A percentile compares a stretch with the other conserved stretches of the same genome.
phyloP scores from a whole-genome alignment of 1,284 basidiomycete species.

The Naganishia sp. region DNA sequence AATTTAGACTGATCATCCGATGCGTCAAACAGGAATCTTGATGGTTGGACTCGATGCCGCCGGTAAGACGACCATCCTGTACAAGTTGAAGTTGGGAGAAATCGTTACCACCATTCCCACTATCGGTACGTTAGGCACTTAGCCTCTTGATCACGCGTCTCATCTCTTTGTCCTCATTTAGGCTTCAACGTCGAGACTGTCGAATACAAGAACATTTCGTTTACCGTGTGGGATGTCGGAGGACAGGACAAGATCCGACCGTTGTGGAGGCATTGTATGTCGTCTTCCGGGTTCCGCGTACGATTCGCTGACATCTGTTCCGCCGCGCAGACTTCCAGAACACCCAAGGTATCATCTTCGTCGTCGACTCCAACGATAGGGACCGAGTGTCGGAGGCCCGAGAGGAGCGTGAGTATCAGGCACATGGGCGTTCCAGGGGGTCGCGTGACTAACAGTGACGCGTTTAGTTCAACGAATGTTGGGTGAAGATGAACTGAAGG shows the following conservation, averaged over 20 bases:
- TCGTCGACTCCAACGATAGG: slow-evolving; percentile 99
- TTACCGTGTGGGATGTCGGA: slow-evolving; percentile 89
- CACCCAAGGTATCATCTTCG: slow-evolving; percentile 99
- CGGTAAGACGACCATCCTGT: slow-evolving; percentile 96
- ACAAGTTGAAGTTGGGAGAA: slow-evolving; percentile 97
- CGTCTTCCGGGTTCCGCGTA: not conserved
- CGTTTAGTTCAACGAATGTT: slow-evolving; percentile 86
- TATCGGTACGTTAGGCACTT: slow-evolving; percentile 69
- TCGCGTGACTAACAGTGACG: not conserved
- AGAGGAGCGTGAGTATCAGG: slow-evolving; percentile 68
- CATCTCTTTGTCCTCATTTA: slow-evolving; percentile 46
- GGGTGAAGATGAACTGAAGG: slow-evolving; percentile 98
- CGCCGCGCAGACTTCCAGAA: slow-evolving; percentile 90
- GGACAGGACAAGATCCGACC: slow-evolving; percentile 84
- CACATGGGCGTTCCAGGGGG: not conserved
- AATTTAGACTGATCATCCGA: slow-evolving; percentile 30
- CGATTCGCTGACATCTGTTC: slow-evolving; percentile 29
- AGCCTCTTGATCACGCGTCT: not conserved
- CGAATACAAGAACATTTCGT: slow-evolving; percentile 89
- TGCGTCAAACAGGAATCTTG: slow-evolving; percentile 58
- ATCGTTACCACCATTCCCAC: slow-evolving; percentile 99
- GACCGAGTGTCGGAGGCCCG: slow-evolving; percentile 99
- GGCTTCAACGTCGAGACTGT: slow-evolving; percentile 98
- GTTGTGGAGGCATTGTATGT: slow-evolving; percentile 94
- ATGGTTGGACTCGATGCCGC: slow-evolving; percentile 94